Evolutionary conservation across 1,284 basidiomycete genomes (phyloP).

Genomic region (Trichosporon sp.): DNA sequence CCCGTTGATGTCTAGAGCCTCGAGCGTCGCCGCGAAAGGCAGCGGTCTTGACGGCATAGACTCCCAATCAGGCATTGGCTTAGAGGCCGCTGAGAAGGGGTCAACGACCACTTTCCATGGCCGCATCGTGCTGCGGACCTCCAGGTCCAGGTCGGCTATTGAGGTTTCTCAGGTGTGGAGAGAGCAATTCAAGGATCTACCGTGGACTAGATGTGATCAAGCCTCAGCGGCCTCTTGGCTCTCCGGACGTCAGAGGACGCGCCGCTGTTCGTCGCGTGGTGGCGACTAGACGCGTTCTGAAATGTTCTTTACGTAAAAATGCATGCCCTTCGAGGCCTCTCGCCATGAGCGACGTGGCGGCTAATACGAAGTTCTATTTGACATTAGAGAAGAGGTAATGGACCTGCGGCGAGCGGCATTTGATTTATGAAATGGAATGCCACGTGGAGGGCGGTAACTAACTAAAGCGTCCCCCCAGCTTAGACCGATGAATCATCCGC

Average conservation of each 20-base stretch:
- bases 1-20: slow-evolving; percentile 24
- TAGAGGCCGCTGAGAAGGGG: slow-evolving; percentile 42
- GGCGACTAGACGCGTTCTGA: neutral
- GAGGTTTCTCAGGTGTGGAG: neutral
- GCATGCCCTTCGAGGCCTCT: too few relatives aligned
- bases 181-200: neutral
- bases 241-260: neutral
- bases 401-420: too few relatives aligned
- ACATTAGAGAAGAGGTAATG: too few relatives aligned
- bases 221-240: too few relatives aligned
- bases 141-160: neutral
- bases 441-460: neutral
- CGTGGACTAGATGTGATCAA: neutral
- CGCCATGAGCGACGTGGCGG: too few relatives aligned
- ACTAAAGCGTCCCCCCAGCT: neutral
- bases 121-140: neutral
- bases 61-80: slow-evolving; percentile 37
- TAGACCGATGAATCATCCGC: neutral
- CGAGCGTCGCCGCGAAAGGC: slow-evolving; percentile 38
- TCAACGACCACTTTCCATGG: slow-evolving; percentile 30
- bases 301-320: neutral
- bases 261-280: neutral
- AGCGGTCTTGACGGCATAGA: slow-evolving; percentile 35
- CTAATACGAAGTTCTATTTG: too few relatives aligned
- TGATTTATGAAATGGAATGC: neutral